These are phyloP conservation scores for Kodamaea sp. DNA, from an alignment of 1,139 yeast genomes.

Conservation along the genomic window DNA sequence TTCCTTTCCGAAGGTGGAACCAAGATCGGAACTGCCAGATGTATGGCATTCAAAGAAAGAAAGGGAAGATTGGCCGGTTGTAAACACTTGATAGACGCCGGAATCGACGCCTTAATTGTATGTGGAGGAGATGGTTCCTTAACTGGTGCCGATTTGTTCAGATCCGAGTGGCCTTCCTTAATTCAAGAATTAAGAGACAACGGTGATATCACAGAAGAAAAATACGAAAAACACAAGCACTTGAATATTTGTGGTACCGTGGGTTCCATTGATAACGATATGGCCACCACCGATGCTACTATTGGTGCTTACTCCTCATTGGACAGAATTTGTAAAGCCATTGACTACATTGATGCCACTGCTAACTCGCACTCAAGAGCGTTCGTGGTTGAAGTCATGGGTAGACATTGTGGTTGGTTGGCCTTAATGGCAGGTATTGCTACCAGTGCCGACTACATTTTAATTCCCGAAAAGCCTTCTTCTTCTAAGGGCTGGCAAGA, in stretches of 20 bases:
- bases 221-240: slow-evolving; percentile 61
- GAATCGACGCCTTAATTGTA: slow-evolving; percentile 94
- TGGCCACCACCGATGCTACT: slow-evolving; percentile 95
- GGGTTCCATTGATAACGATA: slow-evolving; percentile 96
- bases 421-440: slow-evolving; percentile 96
- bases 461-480: slow-evolving; percentile 81
- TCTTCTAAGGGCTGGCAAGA: slow-evolving; percentile 72
- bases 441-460: slow-evolving; percentile 90
- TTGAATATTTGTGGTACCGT: slow-evolving; percentile 93
- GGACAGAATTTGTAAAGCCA: slow-evolving; percentile 89
- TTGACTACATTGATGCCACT: slow-evolving; percentile 95
- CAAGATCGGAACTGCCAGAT: slow-evolving; percentile 93
- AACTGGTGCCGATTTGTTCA: slow-evolving; percentile 94
- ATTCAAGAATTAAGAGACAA: slow-evolving; percentile 64
- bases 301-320: slow-evolving; percentile 95
- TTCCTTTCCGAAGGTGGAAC: slow-evolving; percentile 93
- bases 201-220: slow-evolving; percentile 55
- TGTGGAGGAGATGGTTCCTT: slow-evolving; percentile 99
- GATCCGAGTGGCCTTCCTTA: slow-evolving; percentile 92
- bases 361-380: slow-evolving; percentile 97
- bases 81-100: slow-evolving; percentile 78
- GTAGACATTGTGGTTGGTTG: slow-evolving; percentile 98
- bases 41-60: slow-evolving; percentile 80
- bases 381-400: slow-evolving; percentile 97
- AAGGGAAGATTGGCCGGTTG: slow-evolving; percentile 82